Percentiles rank a stretch among this genome's conserved stretches.
Conservation (phyloP, 1,139 yeast species). For the Oligophagozyma castellii region DNA sequence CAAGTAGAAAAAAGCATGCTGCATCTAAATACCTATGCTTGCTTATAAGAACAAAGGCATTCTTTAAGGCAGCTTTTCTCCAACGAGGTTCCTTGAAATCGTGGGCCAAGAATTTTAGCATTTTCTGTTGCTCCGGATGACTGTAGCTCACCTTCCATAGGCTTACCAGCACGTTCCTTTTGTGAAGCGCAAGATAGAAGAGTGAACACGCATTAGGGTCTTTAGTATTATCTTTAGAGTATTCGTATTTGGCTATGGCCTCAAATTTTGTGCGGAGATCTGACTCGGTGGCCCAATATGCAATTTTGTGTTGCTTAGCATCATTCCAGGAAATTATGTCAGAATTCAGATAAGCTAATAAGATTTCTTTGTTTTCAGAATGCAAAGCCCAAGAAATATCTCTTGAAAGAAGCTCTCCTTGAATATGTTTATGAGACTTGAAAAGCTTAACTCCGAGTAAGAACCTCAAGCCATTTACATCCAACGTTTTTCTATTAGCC, state of each 20-base stretch:
- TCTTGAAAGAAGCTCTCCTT: conserved; percentile 50
- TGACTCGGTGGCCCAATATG: conserved; percentile 57
- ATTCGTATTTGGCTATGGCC: conserved; percentile 54
- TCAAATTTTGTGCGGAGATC: conserved; percentile 47
- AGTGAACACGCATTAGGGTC: conserved; percentile 70
- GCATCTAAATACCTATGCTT: conserved; percentile 81
- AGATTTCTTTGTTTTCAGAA: conserved; percentile 59
- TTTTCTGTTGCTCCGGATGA: conserved; percentile 72
- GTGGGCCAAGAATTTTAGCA: conserved; percentile 59
- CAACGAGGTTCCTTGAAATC: conserved; percentile 66
- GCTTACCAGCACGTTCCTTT: conserved; percentile 63
- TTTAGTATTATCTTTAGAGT: conserved; percentile 29
- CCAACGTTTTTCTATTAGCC: conserved; percentile 39
- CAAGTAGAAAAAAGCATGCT: conserved; percentile 81
- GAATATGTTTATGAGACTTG: conserved; percentile 37
- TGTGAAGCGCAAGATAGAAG: conserved; percentile 62
- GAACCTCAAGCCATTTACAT: conserved; percentile 60
- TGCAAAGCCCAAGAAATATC: conserved; percentile 84
- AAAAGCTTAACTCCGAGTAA: conserved; percentile 61
- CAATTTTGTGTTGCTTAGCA: conserved; percentile 48
- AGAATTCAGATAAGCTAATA: conserved; percentile 42
- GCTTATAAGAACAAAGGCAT: conserved; percentile 82
- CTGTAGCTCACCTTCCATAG: conserved; percentile 71
- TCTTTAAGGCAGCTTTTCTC: conserved; percentile 80
- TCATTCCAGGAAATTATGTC: conserved; percentile 46